These are phyloP conservation scores for Hyphodiscus sp. DNA, from an alignment of 2,329 filamentous ascomycete genomes.

Conservation along the genomic window DNA sequence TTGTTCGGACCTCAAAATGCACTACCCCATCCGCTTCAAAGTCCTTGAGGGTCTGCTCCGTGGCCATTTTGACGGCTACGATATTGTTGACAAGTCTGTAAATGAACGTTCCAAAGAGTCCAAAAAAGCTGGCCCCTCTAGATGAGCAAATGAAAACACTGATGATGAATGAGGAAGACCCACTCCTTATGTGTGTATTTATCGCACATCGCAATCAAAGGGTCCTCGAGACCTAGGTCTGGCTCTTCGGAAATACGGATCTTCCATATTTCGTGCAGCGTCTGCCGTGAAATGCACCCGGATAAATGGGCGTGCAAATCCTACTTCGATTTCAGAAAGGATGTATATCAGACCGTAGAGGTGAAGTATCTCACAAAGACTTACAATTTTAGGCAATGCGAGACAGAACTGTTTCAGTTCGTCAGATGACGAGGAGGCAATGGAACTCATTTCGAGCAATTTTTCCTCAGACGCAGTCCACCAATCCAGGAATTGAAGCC, in stretches of 20 bases:
- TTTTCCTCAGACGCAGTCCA: background rate
- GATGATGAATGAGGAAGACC: background rate
- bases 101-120: background rate
- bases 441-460: background rate
- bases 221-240: background rate
- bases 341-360: background rate
- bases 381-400: background rate
- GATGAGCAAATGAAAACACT: background rate
- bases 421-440: background rate
- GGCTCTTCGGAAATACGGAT: background rate
- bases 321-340: background rate
- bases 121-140: background rate
- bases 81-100: background rate
- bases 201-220: background rate
- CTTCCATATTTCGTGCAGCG: background rate
- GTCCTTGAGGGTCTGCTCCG: background rate
- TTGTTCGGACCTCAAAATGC: background rate
- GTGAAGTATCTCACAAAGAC: background rate
- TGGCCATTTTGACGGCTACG: background rate
- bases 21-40: background rate
- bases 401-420: background rate
- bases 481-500: background rate
- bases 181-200: background rate
- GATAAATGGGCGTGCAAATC: background rate
- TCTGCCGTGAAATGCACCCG: background rate